Evolutionary conservation across 2,329 filamentous ascomycete genomes (phyloP).

Genomic region (Ophiosphaerella herpotricha): DNA sequence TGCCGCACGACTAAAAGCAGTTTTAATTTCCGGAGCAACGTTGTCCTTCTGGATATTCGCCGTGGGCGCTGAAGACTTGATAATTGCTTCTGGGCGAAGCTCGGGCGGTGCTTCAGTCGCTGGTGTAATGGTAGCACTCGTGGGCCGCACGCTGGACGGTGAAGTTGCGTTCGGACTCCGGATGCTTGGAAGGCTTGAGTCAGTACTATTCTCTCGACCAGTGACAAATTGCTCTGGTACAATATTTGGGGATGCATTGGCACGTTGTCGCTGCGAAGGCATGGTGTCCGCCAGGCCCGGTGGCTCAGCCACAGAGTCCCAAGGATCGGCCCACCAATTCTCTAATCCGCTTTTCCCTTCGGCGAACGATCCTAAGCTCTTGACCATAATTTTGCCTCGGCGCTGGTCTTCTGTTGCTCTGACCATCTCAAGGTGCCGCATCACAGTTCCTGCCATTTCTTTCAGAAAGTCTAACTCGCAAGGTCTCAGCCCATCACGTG

Average conservation of each 20-base stretch:
- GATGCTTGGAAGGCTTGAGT: constrained; percentile 23
- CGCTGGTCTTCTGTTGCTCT: constrained; percentile 58
- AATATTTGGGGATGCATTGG: constrained; percentile 17
- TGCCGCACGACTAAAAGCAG: constrained; percentile 42
- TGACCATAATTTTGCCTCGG: constrained; percentile 59
- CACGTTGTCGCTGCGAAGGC: constrained; percentile 24
- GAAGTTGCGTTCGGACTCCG: constrained; percentile 22
- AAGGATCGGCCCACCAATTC: constrained; percentile 40
- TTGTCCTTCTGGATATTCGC: constrained; percentile 26
- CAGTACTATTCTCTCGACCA: constrained; percentile 21
- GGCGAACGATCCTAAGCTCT: constrained; percentile 45
- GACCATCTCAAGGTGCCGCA: constrained; percentile 65
- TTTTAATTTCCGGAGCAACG: constrained; percentile 37
- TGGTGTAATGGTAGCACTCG: constrained; percentile 25
- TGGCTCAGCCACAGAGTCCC: constrained; percentile 25
- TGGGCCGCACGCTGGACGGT: constrained; percentile 21
- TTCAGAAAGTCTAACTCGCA: constrained; percentile 60
- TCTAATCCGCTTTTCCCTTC: constrained; percentile 42
- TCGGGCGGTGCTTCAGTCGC: constrained; percentile 29
- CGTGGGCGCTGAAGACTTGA: constrained; percentile 28
- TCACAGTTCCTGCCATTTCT: constrained; percentile 60
- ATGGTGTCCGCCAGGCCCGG: constrained; percentile 15
- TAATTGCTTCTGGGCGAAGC: constrained; percentile 17
- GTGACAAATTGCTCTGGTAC: constrained; percentile 21
- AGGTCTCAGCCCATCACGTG: constrained; percentile 55